Evolutionary conservation across 1,284 basidiomycete genomes (phyloP), one percentile per base, ranked within the genome.

Genomic region (Trametes polyzona): DNA sequence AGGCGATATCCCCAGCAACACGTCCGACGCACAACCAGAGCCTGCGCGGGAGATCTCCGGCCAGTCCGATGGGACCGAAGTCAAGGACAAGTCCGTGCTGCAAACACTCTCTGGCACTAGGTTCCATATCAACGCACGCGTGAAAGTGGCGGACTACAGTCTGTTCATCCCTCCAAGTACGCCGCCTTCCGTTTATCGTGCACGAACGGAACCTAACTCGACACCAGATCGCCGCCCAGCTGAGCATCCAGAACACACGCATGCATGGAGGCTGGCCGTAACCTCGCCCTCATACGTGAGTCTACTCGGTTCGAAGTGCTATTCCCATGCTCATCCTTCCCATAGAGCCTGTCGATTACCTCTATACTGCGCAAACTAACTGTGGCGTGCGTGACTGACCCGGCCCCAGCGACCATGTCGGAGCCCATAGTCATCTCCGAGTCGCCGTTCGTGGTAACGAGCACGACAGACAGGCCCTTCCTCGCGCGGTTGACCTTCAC

Each of bases 251-350:
- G 67, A 73, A 3, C 78, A 84, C 64, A 83, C 84, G 0, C 86
- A 90, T 68, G 82, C 82, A 59, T 92, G 89, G 90, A 86, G 87
- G 78, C 71, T 92, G 17, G 79, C 78, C 1, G 77, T 89, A 5
- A 81, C 84, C 19, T 79, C 88, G 6, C 86, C 89, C 12, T 86
- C 87, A 55, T 92, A 92, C 67, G 89, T 88, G 58, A 44, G 86
- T 75, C n/a, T 16, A 24, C 24, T 16, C 10, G 8, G 8, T 21
- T 29, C 11, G 6, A 9, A 16, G 8, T 27, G 1, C 14, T 6
- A 35, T 7, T 7, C 29, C 11, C 10, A 4, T 17, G 11, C 23
- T 26, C 29, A 10, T 8, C 19, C 10, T 9, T 46, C 55, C 7
- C 9, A 14, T 61, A 87, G 84, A 76, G 81, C 27, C 69, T 81